These are phyloP conservation scores for Blepharisma japonicum DNA, from an alignment of 73 alveolate species.

Conservation along the genomic window DNA sequence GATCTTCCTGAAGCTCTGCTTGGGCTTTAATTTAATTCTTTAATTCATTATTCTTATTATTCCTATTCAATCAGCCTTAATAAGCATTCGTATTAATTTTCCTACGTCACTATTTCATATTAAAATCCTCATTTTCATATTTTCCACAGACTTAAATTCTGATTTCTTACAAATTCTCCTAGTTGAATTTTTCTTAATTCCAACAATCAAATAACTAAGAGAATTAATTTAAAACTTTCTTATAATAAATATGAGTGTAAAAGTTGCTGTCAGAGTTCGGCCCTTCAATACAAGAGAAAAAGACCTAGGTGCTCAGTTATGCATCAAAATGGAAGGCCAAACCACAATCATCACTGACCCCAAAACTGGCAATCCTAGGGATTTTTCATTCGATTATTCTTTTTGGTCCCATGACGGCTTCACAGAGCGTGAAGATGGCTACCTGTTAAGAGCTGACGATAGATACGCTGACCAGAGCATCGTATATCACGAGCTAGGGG, in stretches of 20 bases:
- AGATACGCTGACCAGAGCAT: slow-evolving; percentile 79
- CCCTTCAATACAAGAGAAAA: slow-evolving; percentile 94
- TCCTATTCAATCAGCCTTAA: too few relatives aligned
- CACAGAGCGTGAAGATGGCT: slow-evolving; percentile 43
- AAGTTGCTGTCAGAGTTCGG: slow-evolving; percentile 98
- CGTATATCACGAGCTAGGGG: slow-evolving; percentile 81
- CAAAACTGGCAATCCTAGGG: slow-evolving; percentile 30
- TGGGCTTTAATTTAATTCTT: not conserved
- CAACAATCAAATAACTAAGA: too few relatives aligned
- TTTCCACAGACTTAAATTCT: too few relatives aligned
- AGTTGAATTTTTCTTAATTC: too few relatives aligned
- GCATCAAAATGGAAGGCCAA: slow-evolving; percentile 80
- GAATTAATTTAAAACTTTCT: too few relatives aligned
- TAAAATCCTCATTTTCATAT: too few relatives aligned
- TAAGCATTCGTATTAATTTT: too few relatives aligned
- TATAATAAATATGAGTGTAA: slow-evolving; percentile 29
- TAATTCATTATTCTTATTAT: too few relatives aligned
- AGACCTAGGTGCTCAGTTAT: slow-evolving; percentile 67
- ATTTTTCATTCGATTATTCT: slow-evolving; percentile 69
- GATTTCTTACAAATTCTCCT: too few relatives aligned
- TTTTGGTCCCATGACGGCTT: slow-evolving; percentile 84
- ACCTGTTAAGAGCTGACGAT: slow-evolving; percentile 37
- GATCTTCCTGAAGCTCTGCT: slow-evolving; percentile 10
- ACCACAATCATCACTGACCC: slow-evolving; percentile 59
- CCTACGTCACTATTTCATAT: too few relatives aligned